Evolutionary conservation across 805 yeast genomes (phyloP), one percentile per base, ranked within the genome.

Genomic region (Teunomyces gatunensis): DNA sequence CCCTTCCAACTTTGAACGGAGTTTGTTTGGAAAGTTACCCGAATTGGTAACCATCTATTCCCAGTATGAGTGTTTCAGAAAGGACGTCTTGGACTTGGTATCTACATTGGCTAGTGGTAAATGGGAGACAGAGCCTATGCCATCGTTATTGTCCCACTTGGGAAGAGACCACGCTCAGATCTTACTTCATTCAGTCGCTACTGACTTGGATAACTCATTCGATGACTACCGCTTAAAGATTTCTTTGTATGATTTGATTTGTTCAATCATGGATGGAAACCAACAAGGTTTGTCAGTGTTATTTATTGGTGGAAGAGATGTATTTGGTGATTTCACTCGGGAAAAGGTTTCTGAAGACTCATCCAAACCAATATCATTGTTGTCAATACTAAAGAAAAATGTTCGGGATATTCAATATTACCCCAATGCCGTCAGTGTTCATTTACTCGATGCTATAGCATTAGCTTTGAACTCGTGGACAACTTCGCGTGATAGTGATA

Each of bases 381-480:
- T 85, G 35, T 67, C 71, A 12, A 73, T 83, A 13, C 60, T 87
- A 51, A 85, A 85, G 60, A 68, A 67, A 17, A 80, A 79, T 49
- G 78, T 83, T 0, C 60, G 76, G 23, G 74, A 76, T 21, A 69
- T 85, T 48, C 74, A 77, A 9, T 63, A 71, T 42, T 78, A 78
- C 45, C 89, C 92, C 1, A 76, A 81, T 45, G 71, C 79, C 13
- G 83, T 84, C n/a, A 78, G 85, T 20, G 77, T 84, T 18, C 84
- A 84, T 51, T 64, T 89, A 20, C 73, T 87, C 17, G 90, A 87
- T 60, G 82, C 95, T 0, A 74, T 90, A 23, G 78, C 94, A 0
- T 68, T 79, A 42, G 90, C 95, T 0, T 80, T 84, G 56, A 87
- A 87, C 60, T 79, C 89, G 0, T 87, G 96, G 95, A 80, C 85